A percentile compares a stretch with the other conserved stretches of the same genome.
Evolutionary conservation across 305 asterid genomes (phyloP).

Genomic region (Ilex paraguariensis): DNA sequence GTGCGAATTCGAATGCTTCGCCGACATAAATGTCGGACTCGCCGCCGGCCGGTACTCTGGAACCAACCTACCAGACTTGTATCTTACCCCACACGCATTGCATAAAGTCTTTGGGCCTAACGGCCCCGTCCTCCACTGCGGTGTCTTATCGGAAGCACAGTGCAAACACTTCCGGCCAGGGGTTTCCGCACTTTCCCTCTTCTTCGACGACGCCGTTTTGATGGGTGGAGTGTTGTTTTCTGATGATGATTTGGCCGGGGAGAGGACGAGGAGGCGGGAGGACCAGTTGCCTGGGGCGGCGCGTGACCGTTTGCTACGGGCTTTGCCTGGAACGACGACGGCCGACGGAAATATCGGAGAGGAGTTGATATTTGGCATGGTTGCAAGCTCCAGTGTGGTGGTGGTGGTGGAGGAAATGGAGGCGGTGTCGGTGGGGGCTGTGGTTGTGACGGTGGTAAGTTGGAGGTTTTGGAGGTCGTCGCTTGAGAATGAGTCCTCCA

Average conservation of each 20-base stretch:
- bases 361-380: conserved; percentile 26
- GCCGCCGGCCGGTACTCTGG: conserved; percentile 95
- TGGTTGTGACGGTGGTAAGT: conserved; percentile 43
- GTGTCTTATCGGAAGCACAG: conserved; percentile 93
- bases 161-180: conserved; percentile 81
- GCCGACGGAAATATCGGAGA: conserved; percentile 56
- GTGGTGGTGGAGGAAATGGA: conserved; percentile 22
- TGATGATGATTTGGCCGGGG: conserved; percentile 26
- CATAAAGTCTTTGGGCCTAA: conserved; percentile 93
- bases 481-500: conserved; percentile 91
- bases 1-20: conserved; percentile 90
- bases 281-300: conserved; percentile 96
- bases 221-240: conserved; percentile 8
- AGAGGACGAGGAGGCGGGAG: conserved; percentile 74
- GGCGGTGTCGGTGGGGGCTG: conserved; percentile 16
- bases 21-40: conserved; percentile 80
- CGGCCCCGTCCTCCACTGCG: conserved; percentile 97
- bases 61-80: conserved; percentile 88
- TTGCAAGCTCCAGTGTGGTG: conserved; percentile 34
- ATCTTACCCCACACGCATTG: conserved; percentile 94
- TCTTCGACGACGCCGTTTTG: conserved; percentile 29
- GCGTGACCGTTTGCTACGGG: conserved; percentile 95
- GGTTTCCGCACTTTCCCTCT: conserved; percentile 37
- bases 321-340: conserved; percentile 84
- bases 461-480: conserved; percentile 56